phyloP scores from a whole-genome alignment of 306 rosid genomes.

The Oemleria cerasiformis region DNA sequence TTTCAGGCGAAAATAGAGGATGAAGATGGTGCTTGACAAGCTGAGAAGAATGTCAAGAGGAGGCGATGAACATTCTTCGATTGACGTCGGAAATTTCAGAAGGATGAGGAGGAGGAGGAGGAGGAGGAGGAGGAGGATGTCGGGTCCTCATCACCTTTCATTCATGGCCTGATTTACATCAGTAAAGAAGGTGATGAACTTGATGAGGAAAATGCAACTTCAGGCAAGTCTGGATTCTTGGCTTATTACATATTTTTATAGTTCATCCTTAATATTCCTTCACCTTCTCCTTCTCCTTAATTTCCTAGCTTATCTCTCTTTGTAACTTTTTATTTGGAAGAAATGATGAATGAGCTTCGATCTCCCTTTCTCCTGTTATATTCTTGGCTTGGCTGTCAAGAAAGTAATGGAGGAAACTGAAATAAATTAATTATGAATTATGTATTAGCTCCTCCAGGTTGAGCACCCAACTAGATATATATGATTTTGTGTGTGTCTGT shows the following conservation, averaged over 20 bases:
- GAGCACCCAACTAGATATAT: background rate
- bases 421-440: conserved; percentile 1
- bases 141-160: conserved; percentile 10
- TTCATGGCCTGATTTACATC: conserved; percentile 47
- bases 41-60: conserved; percentile 14
- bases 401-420: conserved; percentile 9
- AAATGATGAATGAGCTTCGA: background rate
- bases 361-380: background rate
- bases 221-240: conserved; percentile 98
- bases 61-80: conserved; percentile 10
- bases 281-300: background rate
- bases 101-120: conserved; percentile 8
- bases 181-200: conserved; percentile 19
- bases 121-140: conserved; percentile 2
- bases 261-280: background rate
- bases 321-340: background rate
- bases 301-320: too few relatives aligned
- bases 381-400: conserved; percentile 9
- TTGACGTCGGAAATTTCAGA: conserved; percentile 17
- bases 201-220: conserved; percentile 47
- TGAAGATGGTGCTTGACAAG: conserved; percentile 25
- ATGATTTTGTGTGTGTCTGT: background rate
- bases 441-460: background rate
- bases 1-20: background rate
- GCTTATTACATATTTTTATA: conserved; percentile 37